Conservation (phyloP, 208 protist genomes). For the Trypanosoma conorhini region DNA sequence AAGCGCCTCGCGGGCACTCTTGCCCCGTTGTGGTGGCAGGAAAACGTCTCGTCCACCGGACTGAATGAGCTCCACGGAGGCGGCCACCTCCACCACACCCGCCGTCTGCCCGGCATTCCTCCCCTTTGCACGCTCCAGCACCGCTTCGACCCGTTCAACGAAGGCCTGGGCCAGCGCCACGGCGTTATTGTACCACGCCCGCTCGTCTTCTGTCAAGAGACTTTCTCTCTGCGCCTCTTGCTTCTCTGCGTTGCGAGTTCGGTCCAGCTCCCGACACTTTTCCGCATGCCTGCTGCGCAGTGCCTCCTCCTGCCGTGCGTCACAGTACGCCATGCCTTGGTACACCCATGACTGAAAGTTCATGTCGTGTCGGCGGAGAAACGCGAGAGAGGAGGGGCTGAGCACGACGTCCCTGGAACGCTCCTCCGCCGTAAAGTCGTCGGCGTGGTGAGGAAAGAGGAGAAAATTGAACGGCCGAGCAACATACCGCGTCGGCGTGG, state of each 20-base stretch:
- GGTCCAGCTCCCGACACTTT: conserved; percentile 20
- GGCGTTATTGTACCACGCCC: conserved; percentile 42
- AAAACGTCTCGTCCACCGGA: conserved; percentile 40
- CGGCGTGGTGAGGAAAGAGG: conserved; percentile 55
- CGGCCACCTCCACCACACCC: conserved; percentile 11
- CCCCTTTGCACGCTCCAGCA: conserved; percentile 21
- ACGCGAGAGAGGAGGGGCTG: conserved; percentile 61
- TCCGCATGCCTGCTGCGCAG: conserved; percentile 30
- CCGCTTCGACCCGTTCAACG: conserved; percentile 29
- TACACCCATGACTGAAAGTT: conserved; percentile 85
- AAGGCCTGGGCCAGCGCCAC: conserved; percentile 31
- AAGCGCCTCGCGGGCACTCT: conserved; percentile 46
- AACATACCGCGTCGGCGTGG: conserved; percentile 34
- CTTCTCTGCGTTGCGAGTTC: conserved; percentile 3
- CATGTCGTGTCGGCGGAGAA: conserved; percentile 74
- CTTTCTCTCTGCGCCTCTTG: conserved; percentile 5
- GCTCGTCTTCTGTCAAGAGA: conserved; percentile 52
- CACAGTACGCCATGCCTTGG: conserved; percentile 56
- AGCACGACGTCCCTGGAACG: conserved; percentile 46
- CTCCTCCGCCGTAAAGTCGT: conserved; percentile 40
- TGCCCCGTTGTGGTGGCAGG: conserved; percentile 39
- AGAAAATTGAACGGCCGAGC: conserved; percentile 80
- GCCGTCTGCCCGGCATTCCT: not conserved
- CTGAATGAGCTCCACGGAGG: conserved; percentile 29
- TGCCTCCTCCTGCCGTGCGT: conserved; percentile 34